These are phyloP conservation scores for Abrus precatorius DNA, from an alignment of 306 rosid species.

Conservation along the genomic window DNA sequence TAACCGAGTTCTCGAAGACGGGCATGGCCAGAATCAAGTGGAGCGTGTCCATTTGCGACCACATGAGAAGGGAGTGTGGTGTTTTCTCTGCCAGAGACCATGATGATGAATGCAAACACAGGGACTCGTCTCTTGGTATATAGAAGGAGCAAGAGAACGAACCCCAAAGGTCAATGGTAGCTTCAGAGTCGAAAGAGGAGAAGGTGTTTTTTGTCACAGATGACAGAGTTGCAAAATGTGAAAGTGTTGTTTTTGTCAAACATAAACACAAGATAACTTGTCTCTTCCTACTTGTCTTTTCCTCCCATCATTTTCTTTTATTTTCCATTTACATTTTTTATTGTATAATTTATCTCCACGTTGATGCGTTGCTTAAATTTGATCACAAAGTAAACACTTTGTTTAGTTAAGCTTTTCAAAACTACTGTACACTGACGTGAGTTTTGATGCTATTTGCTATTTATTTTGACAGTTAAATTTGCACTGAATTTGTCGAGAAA, in stretches of 20 bases:
- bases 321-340: neutral
- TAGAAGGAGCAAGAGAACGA: too few species aligned
- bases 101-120: neutral
- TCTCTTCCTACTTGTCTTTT: neutral
- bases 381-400: neutral
- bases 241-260: too few species aligned
- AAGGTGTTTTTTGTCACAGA: too few species aligned
- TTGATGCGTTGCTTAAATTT: neutral
- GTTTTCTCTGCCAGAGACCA: slow-evolving; percentile 38
- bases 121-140: too few species aligned
- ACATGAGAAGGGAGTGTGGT: slow-evolving; percentile 46
- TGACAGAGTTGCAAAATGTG: too few species aligned
- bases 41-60: slow-evolving; percentile 42
- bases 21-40: slow-evolving; percentile 80
- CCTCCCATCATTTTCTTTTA: neutral
- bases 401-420: neutral
- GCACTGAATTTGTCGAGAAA: neutral
- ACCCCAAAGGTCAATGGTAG: too few species aligned
- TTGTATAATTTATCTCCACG: neutral
- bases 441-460: too few species aligned
- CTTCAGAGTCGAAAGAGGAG: too few species aligned
- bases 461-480: too few species aligned
- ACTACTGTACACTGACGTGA: neutral
- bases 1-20: slow-evolving; percentile 95
- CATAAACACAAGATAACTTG: neutral